Evolutionary conservation across 2,329 filamentous ascomycete genomes (phyloP), one percentile per base, ranked within the genome.

Genomic region (Fusarium sp.): DNA sequence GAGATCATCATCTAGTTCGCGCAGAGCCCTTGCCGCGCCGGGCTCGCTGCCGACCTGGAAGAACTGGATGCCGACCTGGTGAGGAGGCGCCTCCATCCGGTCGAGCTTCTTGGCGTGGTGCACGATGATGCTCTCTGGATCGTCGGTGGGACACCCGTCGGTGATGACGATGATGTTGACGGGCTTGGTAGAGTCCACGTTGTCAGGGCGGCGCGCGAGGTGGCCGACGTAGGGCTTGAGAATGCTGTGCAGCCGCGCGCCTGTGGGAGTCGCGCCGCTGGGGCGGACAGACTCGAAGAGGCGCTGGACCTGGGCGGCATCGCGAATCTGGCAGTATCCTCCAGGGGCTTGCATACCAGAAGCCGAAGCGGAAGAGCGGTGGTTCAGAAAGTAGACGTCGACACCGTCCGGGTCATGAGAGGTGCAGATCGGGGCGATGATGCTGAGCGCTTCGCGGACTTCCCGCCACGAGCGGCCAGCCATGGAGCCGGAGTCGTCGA

Each of bases 401-500:
- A 98, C 88, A 19, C 94, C 94, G 74, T 97, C 91, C 1, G 80
- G 77, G 72, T 98, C 94, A 73, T 91, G 88, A 4, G 80, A 73
- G 1, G 91, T 91, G 77, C 93, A 96, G 70, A 97, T 89, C 0
- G 92, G 92, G 0, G 92, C 84, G 70, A 98, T 93, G 43, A 86
- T 81, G 29, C 82, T 77, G 3, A 98, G 83, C 1, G 90, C 91
- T 9, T 83, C 79, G 23, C 82, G 78, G 1, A 91, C 91, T 74
- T 97, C 91, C 11, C 78, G 75, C 94, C 94, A 98, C 19, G 82
- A 84, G n/a, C 78, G 72, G 14, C 89, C 91, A 1, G 80, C 79
- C 94, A 98, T 98, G 67, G 89, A 93, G 6, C 87, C 86, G n/a
- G 89, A 93, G 78, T 98, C 94, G 72, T 98, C 94, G 71, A 98